Conservation (phyloP, 139 green algal genomes). For the Chlorella sp. region DNA sequence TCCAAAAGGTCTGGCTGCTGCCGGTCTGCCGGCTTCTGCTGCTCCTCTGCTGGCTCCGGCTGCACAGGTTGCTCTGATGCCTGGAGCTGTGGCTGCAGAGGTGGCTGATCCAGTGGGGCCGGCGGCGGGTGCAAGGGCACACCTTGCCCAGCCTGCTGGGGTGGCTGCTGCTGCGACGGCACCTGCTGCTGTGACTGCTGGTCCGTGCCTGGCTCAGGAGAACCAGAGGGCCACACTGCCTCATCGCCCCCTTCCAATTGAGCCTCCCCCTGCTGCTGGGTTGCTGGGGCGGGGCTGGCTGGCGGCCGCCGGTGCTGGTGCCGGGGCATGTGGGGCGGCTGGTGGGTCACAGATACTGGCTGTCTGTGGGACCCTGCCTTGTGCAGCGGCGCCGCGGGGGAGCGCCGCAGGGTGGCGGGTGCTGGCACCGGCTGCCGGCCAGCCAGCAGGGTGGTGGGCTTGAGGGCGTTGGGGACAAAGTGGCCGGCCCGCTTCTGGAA, state of each 20-base stretch:
- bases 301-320: background rate
- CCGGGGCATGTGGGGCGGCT: background rate
- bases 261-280: background rate
- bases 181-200: background rate
- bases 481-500: slow-evolving; percentile 69
- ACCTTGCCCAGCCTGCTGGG: background rate
- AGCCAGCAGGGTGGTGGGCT: slow-evolving; percentile 31
- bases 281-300: background rate
- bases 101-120: background rate
- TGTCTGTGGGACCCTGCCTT: too few species aligned
- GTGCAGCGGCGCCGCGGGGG: too few species aligned
- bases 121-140: slow-evolving; percentile 18
- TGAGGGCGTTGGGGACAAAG: slow-evolving; percentile 58
- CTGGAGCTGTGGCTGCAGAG: slow-evolving; percentile 13
- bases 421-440: background rate
- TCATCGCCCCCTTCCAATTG: too few species aligned
- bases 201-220: background rate
- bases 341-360: too few species aligned
- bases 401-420: background rate
- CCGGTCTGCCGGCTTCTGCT: background rate
- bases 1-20: background rate
- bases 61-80: slow-evolving; percentile 24
- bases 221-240: too few species aligned
- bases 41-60: background rate
- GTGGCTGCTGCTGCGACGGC: background rate